Evolutionary conservation across 129 eudicot genomes (phyloP).

Genomic region (Oenanthe sinensis): DNA sequence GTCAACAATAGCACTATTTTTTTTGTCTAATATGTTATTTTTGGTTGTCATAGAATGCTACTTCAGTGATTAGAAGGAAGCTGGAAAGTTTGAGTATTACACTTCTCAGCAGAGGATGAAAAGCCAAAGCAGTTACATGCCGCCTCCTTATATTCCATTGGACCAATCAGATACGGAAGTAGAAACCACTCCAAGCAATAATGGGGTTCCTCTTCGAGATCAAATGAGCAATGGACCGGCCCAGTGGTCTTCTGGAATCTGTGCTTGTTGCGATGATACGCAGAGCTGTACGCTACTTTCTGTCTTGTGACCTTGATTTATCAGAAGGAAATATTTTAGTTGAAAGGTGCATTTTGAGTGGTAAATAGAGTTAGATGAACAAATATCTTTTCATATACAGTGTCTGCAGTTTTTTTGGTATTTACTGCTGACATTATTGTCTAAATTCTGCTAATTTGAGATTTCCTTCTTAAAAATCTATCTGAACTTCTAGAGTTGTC

Average conservation of each 20-base stretch:
- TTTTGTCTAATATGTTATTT: not conserved
- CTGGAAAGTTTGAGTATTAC: not conserved
- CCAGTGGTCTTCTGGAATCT: conserved; percentile 94
- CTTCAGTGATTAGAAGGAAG: conserved; percentile 3
- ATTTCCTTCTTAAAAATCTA: not conserved
- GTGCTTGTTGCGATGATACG: conserved; percentile 94
- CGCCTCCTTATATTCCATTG: conserved; percentile 80
- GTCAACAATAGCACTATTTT: not conserved
- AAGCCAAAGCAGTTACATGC: conserved; percentile 49
- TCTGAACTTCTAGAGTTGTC: not conserved
- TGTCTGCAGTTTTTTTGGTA: not conserved
- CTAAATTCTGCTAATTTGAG: not conserved
- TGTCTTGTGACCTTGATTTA: conserved; percentile 38
- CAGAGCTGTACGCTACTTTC: conserved; percentile 88
- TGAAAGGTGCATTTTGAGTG: conserved; percentile 33
- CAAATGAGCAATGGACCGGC: conserved; percentile 22
- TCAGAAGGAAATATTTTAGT: conserved; percentile 28
- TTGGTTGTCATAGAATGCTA: conserved; percentile 19
- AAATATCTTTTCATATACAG: not conserved
- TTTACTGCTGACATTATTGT: not conserved
- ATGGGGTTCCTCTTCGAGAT: conserved; percentile 15
- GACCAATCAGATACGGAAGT: conserved; percentile 46
- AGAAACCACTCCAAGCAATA: conserved; percentile 22
- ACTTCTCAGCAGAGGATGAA: conserved; percentile 25
- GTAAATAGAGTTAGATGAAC: conserved; percentile 1